Conservation (phyloP, 2,329 filamentous ascomycete genomes). For the Aureobasidium sp. region DNA sequence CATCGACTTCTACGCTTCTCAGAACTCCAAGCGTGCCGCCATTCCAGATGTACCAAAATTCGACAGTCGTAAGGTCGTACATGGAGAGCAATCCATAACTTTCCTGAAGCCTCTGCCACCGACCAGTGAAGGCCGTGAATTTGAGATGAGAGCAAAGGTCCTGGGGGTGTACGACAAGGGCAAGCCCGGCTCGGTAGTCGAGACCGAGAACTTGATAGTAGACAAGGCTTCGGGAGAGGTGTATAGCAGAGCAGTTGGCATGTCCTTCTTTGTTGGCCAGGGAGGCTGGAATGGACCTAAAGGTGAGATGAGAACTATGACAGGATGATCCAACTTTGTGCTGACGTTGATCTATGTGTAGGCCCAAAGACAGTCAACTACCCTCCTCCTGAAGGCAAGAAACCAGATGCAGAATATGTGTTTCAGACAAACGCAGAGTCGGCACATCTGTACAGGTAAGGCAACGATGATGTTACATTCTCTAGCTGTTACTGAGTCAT, state of each 20-base stretch:
- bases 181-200: slow-evolving; percentile 71
- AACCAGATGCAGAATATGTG: slow-evolving; percentile 63
- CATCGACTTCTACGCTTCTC: slow-evolving; percentile 73
- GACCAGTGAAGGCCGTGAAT: slow-evolving; percentile 62
- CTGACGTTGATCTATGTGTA: slow-evolving; percentile 17
- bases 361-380: slow-evolving; percentile 68
- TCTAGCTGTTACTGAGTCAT: not conserved
- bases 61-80: slow-evolving; percentile 66
- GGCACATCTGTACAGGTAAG: slow-evolving; percentile 60
- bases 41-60: slow-evolving; percentile 74
- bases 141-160: slow-evolving; percentile 71
- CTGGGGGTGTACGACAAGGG: slow-evolving; percentile 88
- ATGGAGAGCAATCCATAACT: slow-evolving; percentile 74
- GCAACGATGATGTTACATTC: slow-evolving; percentile 22
- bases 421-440: slow-evolving; percentile 67
- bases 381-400: slow-evolving; percentile 64
- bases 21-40: slow-evolving; percentile 44
- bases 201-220: slow-evolving; percentile 70
- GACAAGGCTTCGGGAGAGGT: slow-evolving; percentile 62
- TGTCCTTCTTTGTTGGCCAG: slow-evolving; percentile 73
- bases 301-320: slow-evolving; percentile 38
- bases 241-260: slow-evolving; percentile 62
- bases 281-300: slow-evolving; percentile 85
- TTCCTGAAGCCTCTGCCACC: slow-evolving; percentile 71
- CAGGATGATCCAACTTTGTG: not conserved